Conservation (phyloP, 1,284 basidiomycete species). For the Rhodotorula sp. region DNA sequence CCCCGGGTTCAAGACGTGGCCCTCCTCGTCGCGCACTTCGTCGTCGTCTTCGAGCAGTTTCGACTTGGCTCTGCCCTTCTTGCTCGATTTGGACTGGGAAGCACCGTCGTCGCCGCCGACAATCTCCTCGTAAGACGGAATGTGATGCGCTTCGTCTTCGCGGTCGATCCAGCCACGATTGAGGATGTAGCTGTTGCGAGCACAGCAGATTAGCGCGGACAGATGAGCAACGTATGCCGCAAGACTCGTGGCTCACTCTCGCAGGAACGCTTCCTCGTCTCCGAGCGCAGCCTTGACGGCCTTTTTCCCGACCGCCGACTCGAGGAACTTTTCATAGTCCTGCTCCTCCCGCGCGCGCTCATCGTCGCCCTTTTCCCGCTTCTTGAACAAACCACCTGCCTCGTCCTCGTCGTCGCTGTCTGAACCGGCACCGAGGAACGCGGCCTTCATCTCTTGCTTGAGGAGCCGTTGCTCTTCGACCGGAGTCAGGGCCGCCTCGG, state of each 20-base stretch:
- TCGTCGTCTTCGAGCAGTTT: conserved; percentile 8
- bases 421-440: conserved; percentile 63
- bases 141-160: conserved; percentile 54
- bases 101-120: conserved; percentile 51
- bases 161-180: conserved; percentile 94
- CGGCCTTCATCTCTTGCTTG: conserved; percentile 77
- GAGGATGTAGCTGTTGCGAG: conserved; percentile 74
- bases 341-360: conserved; percentile 71
- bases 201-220: neutral
- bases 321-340: conserved; percentile 52
- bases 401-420: conserved; percentile 58
- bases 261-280: conserved; percentile 68
- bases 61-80: conserved; percentile 28
- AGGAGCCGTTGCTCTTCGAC: conserved; percentile 71
- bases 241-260: conserved; percentile 64
- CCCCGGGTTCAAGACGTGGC: conserved; percentile 21
- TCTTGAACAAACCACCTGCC: conserved; percentile 60
- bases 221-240: too few species aligned
- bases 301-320: conserved; percentile 34
- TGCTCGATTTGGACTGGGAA: conserved; percentile 17
- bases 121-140: conserved; percentile 81
- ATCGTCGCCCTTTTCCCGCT: conserved; percentile 72
- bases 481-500: conserved; percentile 17
- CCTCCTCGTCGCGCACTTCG: conserved; percentile 11
- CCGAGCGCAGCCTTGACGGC: conserved; percentile 43